Percentiles rank a stretch among this genome's conserved stretches.
These are phyloP conservation scores for Ceratocystis cacaofunesta DNA, from an alignment of 2,329 filamentous ascomycete genomes.

Conservation along the genomic window DNA sequence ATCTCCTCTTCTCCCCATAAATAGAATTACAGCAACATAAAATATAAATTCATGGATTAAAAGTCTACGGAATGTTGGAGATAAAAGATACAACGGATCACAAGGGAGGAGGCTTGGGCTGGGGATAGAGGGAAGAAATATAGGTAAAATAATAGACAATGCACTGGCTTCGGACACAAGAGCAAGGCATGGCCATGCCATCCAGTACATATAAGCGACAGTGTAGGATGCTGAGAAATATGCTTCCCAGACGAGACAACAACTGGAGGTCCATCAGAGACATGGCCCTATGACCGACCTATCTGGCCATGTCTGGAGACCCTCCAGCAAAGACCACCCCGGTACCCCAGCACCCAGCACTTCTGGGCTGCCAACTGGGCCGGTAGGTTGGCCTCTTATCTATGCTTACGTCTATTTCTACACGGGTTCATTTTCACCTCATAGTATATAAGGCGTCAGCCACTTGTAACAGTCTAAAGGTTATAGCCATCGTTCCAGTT, in stretches of 20 bases:
- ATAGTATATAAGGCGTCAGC: no score
- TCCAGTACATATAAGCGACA: not conserved
- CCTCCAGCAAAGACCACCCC: not conserved
- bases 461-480: not conserved
- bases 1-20: not conserved
- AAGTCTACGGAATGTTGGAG: no score
- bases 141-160: not conserved
- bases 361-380: not conserved
- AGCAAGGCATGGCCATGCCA: not conserved
- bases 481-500: not conserved
- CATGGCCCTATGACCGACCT: not conserved
- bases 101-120: no score
- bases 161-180: not conserved
- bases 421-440: no score
- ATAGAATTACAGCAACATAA: no score
- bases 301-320: not conserved
- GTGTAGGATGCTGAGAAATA: not conserved
- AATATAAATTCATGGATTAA: no score
- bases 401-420: not conserved
- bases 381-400: not conserved
- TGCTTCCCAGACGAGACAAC: not conserved
- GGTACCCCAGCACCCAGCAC: not conserved
- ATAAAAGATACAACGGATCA: no score
- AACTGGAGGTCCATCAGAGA: not conserved
- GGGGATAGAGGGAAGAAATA: not conserved